These are phyloP conservation scores for Aureobasidium sp. DNA, from an alignment of 2,329 filamentous ascomycete species.

Conservation along the genomic window DNA sequence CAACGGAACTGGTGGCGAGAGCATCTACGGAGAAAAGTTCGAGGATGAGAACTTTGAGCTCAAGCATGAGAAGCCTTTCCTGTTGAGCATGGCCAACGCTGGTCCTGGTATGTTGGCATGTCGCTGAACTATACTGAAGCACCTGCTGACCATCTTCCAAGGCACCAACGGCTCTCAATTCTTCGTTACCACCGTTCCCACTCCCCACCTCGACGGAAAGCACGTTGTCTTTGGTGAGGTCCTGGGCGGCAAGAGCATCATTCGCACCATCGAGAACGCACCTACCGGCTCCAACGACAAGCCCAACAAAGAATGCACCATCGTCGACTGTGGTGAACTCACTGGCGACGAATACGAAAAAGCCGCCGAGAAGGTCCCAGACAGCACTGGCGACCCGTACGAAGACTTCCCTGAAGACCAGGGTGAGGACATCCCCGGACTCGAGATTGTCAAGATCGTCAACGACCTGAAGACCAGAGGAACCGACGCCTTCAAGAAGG, in stretches of 20 bases:
- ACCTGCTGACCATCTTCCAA: constrained; percentile 29
- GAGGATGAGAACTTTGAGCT: constrained; percentile 90
- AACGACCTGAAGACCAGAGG: constrained; percentile 82
- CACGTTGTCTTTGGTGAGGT: constrained; percentile 97
- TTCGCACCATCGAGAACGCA: constrained; percentile 83
- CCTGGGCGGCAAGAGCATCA: constrained; percentile 80
- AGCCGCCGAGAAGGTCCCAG: constrained; percentile 59
- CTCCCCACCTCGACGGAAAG: constrained; percentile 89
- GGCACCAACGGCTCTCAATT: constrained; percentile 96
- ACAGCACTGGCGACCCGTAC: constrained; percentile 79
- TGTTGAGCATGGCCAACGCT: constrained; percentile 96
- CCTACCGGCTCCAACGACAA: constrained; percentile 68
- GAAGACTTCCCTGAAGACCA: constrained; percentile 95
- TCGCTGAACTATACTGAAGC: constrained; percentile 9
- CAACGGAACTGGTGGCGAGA: constrained; percentile 92
- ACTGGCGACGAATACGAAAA: constrained; percentile 58
- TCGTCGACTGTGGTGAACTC: constrained; percentile 79
- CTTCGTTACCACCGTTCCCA: constrained; percentile 94
- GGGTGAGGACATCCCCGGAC: constrained; percentile 54
- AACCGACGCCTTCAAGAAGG: constrained; percentile 82
- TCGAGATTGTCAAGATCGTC: constrained; percentile 68
- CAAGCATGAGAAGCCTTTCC: constrained; percentile 87
- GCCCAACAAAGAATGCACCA: constrained; percentile 62
- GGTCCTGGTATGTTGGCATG: constrained; percentile 58
- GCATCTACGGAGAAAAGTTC: constrained; percentile 96